Evolutionary conservation across 164 flowering plant species (phyloP).

Genomic region (Malania oleifera): DNA sequence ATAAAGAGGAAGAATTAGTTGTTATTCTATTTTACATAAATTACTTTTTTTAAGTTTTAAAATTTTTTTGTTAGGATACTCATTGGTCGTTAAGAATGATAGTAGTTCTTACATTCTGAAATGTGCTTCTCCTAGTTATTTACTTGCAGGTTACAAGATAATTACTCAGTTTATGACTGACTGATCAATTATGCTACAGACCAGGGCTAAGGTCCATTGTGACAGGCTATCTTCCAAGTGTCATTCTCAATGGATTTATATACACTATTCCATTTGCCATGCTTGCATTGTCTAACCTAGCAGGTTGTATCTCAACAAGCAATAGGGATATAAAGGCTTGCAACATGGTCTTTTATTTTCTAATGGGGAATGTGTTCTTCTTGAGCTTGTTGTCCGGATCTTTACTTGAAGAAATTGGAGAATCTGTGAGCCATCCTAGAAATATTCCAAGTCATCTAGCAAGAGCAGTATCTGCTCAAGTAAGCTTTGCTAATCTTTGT

Average conservation of each 20-base stretch:
- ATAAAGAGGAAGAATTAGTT: no score
- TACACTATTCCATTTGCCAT: constrained; percentile 74
- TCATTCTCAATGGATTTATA: constrained; percentile 65
- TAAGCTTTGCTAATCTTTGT: constrained; percentile 20
- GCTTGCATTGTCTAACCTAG: constrained; percentile 51
- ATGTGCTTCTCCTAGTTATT: no score
- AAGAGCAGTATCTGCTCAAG: constrained; percentile 82
- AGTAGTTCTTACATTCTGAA: no score
- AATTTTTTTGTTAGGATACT: no score
- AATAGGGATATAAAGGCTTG: constrained; percentile 73
- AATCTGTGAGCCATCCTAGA: constrained; percentile 63
- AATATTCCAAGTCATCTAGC: constrained; percentile 78
- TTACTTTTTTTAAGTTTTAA: no score
- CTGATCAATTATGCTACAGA: constrained; percentile 32
- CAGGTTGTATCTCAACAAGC: constrained; percentile 67
- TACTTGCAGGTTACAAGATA: background rate
- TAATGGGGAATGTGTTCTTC: constrained; percentile 87
- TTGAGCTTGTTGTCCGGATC: constrained; percentile 87
- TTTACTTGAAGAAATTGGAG: constrained; percentile 73
- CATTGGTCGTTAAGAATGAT: no score
- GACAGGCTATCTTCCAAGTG: constrained; percentile 90
- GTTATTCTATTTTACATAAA: no score
- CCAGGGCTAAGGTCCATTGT: constrained; percentile 78
- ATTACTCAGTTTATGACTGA: constrained; percentile 2
- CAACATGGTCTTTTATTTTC: constrained; percentile 88